phyloP scores from a whole-genome alignment of 805 yeast species.

The Yamadazyma tumulicola region DNA sequence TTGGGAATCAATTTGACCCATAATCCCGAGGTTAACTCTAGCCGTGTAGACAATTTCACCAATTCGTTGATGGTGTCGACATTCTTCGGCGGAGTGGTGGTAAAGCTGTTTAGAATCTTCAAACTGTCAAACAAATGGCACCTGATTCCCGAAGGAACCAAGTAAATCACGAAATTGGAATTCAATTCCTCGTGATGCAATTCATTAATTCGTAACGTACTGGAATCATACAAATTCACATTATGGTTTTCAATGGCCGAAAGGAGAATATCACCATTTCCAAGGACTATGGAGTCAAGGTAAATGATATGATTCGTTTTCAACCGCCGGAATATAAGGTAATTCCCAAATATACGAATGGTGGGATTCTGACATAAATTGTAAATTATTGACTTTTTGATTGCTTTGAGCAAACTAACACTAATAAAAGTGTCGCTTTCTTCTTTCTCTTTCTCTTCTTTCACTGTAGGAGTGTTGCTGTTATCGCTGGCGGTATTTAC shows the following conservation, averaged over 20 bases:
- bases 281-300: slow-evolving; percentile 35
- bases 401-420: slow-evolving; percentile 36
- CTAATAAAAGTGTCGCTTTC: slow-evolving; percentile 32
- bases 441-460: slow-evolving; percentile 1
- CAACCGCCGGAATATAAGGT: slow-evolving; percentile 18
- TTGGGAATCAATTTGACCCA: slow-evolving; percentile 75
- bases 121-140: slow-evolving; percentile 37
- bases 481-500: slow-evolving; percentile 11
- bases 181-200: slow-evolving; percentile 9
- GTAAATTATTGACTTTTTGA: slow-evolving; percentile 35
- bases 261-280: slow-evolving; percentile 37
- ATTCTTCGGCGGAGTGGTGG: slow-evolving; percentile 19
- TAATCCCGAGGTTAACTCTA: slow-evolving; percentile 25
- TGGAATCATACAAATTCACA: slow-evolving; percentile 25
- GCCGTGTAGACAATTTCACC: slow-evolving; percentile 33
- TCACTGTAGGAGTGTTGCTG: slow-evolving; percentile 8
- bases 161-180: slow-evolving; percentile 31
- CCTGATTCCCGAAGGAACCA: slow-evolving; percentile 41
- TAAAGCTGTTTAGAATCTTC: slow-evolving; percentile 20
- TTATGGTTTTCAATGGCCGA: slow-evolving; percentile 24
- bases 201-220: slow-evolving; percentile 15
- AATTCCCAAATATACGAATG: slow-evolving; percentile 37
- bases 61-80: slow-evolving; percentile 24
- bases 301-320: slow-evolving; percentile 18
- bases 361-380: slow-evolving; percentile 24